Base-by-base conservation (phyloP, 148 eudicot species). In the Arbutus unedo region DNA sequence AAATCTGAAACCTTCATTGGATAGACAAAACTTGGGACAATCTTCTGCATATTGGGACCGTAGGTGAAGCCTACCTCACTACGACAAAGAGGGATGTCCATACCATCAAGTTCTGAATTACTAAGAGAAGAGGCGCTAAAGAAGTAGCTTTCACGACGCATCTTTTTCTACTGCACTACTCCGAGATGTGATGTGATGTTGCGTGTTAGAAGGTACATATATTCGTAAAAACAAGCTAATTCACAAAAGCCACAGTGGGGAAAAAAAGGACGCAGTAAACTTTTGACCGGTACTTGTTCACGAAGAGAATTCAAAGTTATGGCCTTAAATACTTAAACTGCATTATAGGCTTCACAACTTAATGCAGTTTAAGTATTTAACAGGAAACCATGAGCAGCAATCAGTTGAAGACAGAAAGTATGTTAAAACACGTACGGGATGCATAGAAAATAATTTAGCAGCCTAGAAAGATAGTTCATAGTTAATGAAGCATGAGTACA, bases 171-270 rank as follows among this genome's bases (percentile, higher is more conserved):
- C 50, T 48, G 54, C 21, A 15, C 45, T 71, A 47, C 47, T 73
- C 53, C 53, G 45, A 73, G 3, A 41, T 2, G 78, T 8, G 56
- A 31, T 31, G 38, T 31, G 38, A 31, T 31, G 38, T 31, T 31
- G 38, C 38, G 38, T 31, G 31, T 73, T 19, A 78, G 80, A 44
- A 78, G 38, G 67, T 19, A 8, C 50, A 16, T 44, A 45, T 51
- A 79, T 79, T 59, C 31, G 6, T 59, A 38, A 60, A n/a, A 71
- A 68, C 70, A 79, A 79, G 80, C 43, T 18, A 23, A 38, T 31
- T 77, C 25, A 55, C 75, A 77, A 16, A 11, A 77, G 45, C n/a
- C n/a, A 31, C 50, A 77, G 19, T 16, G 64, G n/a, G 4, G 51
- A 49, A 51, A 38, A 53, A 41, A 38, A 25, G 8, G 5, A 77